These are phyloP conservation scores for Rhizophora apiculata DNA, from an alignment of 345 rosid species.

Conservation along the genomic window DNA sequence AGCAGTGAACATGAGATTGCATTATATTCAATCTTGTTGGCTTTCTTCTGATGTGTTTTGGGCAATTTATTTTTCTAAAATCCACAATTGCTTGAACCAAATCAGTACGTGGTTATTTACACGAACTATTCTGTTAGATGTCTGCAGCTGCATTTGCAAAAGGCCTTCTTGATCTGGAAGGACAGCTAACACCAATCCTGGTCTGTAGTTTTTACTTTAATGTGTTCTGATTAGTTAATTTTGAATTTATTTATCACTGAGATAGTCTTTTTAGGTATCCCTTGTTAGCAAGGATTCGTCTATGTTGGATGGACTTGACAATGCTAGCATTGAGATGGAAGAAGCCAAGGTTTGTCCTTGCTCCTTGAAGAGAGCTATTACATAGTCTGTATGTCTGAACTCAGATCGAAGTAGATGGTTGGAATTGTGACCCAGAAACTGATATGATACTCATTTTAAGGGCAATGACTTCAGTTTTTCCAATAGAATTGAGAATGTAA, in stretches of 20 bases:
- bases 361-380: constrained; percentile 14
- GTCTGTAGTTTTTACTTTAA: constrained; percentile 40
- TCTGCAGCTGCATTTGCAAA: constrained; percentile 99
- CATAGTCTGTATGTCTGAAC: neutral
- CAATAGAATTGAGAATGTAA: too few species aligned
- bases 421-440: neutral
- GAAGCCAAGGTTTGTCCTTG: constrained; percentile 74
- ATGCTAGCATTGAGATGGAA: constrained; percentile 91
- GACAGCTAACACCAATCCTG: constrained; percentile 96
- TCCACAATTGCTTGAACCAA: constrained; percentile 1
- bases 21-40: constrained; percentile 6
- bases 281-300: constrained; percentile 99
- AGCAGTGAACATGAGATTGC: neutral
- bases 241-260: constrained; percentile 20
- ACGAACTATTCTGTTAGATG: constrained; percentile 58
- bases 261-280: constrained; percentile 63
- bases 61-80: neutral
- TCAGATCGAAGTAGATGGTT: neutral
- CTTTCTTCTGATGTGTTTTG: constrained; percentile 9
- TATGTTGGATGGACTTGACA: constrained; percentile 98
- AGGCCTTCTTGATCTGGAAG: constrained; percentile 99
- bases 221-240: constrained; percentile 8
- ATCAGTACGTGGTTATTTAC: constrained; percentile 5
- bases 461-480: neutral
- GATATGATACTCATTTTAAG: neutral